phyloP scores from a whole-genome alignment of 2,329 filamentous ascomycete species.

The Claviceps sp. region DNA sequence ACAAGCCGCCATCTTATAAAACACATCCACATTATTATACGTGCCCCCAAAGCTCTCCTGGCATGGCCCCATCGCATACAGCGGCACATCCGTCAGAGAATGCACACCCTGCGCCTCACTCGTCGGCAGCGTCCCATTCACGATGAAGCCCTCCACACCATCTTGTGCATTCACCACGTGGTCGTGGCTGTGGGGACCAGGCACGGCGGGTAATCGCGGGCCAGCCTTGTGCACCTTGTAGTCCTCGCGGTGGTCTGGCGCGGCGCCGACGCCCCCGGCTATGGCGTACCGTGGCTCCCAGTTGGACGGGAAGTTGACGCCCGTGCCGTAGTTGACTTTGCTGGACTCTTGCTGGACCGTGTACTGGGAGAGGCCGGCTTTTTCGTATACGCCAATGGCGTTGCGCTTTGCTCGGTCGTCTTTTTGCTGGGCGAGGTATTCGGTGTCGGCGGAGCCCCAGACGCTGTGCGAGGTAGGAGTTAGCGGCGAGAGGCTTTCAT shows the following conservation, averaged over 20 bases:
- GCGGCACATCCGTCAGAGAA: constrained; percentile 63
- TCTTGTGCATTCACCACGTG: constrained; percentile 54
- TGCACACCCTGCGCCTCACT: constrained; percentile 56
- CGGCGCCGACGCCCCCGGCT: constrained; percentile 55
- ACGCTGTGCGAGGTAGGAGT: constrained; percentile 30
- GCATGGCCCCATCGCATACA: constrained; percentile 68
- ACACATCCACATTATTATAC: constrained; percentile 59
- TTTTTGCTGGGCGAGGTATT: constrained; percentile 54
- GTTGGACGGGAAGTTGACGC: constrained; percentile 65
- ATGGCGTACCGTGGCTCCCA: constrained; percentile 79
- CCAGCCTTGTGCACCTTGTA: constrained; percentile 57
- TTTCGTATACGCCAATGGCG: constrained; percentile 60
- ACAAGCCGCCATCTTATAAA: constrained; percentile 60
- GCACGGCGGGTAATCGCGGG: constrained; percentile 47
- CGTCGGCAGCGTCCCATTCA: constrained; percentile 63
- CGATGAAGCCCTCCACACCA: constrained; percentile 49
- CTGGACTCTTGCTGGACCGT: constrained; percentile 33
- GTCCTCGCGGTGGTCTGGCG: constrained; percentile 64
- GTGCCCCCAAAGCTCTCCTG: constrained; percentile 62
- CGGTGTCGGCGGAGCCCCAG: constrained; percentile 67
- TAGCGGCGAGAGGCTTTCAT: background rate
- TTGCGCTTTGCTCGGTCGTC: constrained; percentile 59
- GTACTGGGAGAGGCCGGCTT: constrained; percentile 67
- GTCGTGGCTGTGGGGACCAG: constrained; percentile 43
- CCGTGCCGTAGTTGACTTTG: constrained; percentile 56